These are phyloP conservation scores for Eucalyptus victrix DNA, from an alignment of 345 rosid species.

Conservation along the genomic window DNA sequence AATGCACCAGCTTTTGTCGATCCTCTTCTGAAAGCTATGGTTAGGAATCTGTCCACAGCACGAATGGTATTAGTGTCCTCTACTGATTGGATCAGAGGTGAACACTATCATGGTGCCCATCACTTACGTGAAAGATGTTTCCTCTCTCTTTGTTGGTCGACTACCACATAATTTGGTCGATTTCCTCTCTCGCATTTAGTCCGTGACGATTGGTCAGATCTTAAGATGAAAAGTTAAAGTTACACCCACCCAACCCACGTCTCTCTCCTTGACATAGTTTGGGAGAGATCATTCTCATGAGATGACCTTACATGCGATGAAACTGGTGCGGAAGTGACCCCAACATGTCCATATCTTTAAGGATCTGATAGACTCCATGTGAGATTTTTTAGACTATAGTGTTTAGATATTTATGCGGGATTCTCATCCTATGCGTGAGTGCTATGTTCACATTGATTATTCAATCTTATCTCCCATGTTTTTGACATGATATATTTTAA, in stretches of 20 bases:
- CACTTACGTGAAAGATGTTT: neutral
- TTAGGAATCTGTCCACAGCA: too few species aligned
- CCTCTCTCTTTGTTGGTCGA: neutral
- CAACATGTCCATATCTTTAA: neutral
- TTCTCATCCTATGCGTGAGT: neutral
- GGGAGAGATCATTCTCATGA: neutral
- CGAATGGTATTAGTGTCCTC: neutral
- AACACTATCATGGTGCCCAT: neutral
- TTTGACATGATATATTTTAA: neutral
- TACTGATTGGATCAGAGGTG: neutral
- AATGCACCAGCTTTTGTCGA: too few species aligned
- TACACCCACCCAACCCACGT: neutral
- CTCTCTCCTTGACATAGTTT: neutral
- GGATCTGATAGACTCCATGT: neutral
- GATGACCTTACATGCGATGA: neutral
- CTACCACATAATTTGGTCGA: neutral
- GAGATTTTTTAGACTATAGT: neutral
- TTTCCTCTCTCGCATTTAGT: neutral
- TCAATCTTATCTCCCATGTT: neutral
- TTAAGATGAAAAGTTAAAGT: neutral
- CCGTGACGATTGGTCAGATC: neutral
- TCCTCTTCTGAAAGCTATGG: too few species aligned
- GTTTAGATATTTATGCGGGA: neutral
- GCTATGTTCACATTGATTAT: neutral
- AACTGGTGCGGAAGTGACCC: neutral